Evolutionary conservation across 2,329 filamentous ascomycete genomes (phyloP).

Genomic region (Microdochium trichocladiopsis): DNA sequence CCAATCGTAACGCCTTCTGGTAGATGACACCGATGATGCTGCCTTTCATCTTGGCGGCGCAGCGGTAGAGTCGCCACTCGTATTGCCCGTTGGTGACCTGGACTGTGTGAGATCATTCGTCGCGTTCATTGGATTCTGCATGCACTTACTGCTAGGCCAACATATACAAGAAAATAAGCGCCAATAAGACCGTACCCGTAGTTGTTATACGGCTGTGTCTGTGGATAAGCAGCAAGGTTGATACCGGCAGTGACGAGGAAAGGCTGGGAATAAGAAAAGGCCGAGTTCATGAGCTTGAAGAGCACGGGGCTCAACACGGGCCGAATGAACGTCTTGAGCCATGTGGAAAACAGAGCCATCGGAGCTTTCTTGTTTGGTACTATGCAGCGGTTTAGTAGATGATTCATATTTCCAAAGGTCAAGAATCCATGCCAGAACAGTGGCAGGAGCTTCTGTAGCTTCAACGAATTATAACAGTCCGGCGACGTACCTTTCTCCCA

Average conservation of each 20-base stretch:
- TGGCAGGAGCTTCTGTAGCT: too few species aligned
- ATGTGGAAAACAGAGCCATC: slow-evolving; percentile 12
- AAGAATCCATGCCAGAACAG: too few species aligned
- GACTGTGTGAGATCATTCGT: background rate
- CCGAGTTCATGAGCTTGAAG: slow-evolving; percentile 18
- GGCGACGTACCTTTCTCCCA: background rate
- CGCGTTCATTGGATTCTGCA: background rate
- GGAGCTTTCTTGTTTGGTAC: background rate
- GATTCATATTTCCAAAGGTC: too few species aligned
- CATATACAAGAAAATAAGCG: background rate
- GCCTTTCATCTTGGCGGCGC: background rate
- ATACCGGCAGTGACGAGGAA: slow-evolving; percentile 12
- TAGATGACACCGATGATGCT: background rate
- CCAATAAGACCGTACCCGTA: slow-evolving; percentile 10
- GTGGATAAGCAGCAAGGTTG: slow-evolving; percentile 6
- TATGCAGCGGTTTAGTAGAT: background rate
- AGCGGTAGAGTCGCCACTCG: background rate
- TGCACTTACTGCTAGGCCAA: background rate
- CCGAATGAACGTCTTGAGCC: background rate
- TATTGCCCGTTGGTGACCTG: background rate
- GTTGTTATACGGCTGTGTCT: slow-evolving; percentile 4
- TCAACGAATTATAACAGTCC: background rate
- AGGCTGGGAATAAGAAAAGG: slow-evolving; percentile 20
- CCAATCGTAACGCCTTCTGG: background rate
- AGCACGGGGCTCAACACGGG: slow-evolving; percentile 9